Conservation (phyloP, 192 early-diverging fungal genomes). For the Blastocladiella britannica region DNA sequence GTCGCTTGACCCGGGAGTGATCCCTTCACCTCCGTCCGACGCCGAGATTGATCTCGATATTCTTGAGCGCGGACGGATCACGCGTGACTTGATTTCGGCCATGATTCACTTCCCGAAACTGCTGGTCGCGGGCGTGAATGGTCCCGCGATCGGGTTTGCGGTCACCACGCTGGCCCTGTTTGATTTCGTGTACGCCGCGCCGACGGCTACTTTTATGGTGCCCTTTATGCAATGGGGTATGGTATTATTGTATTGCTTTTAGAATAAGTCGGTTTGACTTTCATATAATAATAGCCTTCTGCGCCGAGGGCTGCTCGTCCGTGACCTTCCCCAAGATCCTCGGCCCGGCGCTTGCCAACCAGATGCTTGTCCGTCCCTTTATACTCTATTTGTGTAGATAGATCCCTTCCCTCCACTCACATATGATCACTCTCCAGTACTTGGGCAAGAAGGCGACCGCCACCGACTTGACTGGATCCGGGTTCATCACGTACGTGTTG, state of each 20-base stretch:
- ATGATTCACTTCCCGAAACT: conserved; percentile 47
- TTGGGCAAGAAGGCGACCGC: background rate
- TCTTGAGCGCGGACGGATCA: conserved; percentile 7
- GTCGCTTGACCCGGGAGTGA: too few relatives aligned
- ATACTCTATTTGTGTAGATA: background rate
- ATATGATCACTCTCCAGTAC: background rate
- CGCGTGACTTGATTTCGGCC: conserved; percentile 12
- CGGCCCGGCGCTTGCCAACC: conserved; percentile 39
- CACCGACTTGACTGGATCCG: background rate
- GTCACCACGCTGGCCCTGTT: conserved; percentile 43
- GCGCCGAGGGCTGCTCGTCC: conserved; percentile 51
- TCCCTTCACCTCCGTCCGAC: too few relatives aligned
- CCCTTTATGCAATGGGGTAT: conserved; percentile 48
- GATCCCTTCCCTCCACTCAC: background rate
- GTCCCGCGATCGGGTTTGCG: conserved; percentile 45
- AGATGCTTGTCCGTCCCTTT: conserved; percentile 20
- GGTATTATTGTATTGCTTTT: background rate
- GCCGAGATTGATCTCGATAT: background rate
- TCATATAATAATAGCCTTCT: conserved; percentile 20
- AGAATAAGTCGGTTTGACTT: background rate
- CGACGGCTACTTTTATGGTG: conserved; percentile 41
- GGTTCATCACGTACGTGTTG: background rate
- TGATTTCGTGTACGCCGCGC: conserved; percentile 43
- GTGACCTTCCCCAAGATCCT: conserved; percentile 44
- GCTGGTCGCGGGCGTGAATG: conserved; percentile 48